These are phyloP conservation scores for Lepidium sativum DNA, from an alignment of 345 rosid genomes.

Conservation along the genomic window DNA sequence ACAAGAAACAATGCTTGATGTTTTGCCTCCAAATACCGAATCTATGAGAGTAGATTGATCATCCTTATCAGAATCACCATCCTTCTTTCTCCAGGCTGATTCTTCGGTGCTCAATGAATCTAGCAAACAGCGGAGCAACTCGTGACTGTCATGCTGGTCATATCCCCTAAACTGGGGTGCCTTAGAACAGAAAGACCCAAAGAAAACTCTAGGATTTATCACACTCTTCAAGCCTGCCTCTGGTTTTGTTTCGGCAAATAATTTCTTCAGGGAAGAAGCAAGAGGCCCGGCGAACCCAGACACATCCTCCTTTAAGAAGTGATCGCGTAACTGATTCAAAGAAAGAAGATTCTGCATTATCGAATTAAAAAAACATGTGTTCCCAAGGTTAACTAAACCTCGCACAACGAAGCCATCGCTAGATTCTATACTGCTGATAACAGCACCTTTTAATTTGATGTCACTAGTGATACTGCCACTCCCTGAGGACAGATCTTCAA, in stretches of 20 bases:
- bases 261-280: slow-evolving; percentile 59
- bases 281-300: slow-evolving; percentile 40
- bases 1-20: slow-evolving; percentile 84
- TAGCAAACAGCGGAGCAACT: slow-evolving; percentile 77
- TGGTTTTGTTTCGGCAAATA: slow-evolving; percentile 56
- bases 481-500: slow-evolving; percentile 55
- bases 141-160: slow-evolving; percentile 97
- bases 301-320: slow-evolving; percentile 45
- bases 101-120: slow-evolving; percentile 83
- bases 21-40: slow-evolving; percentile 73
- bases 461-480: slow-evolving; percentile 48
- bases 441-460: slow-evolving; percentile 29
- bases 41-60: slow-evolving; percentile 58
- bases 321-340: slow-evolving; percentile 46
- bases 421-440: slow-evolving; percentile 32
- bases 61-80: slow-evolving; percentile 27
- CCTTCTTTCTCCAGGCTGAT: slow-evolving; percentile 40
- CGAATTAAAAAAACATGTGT: slow-evolving; percentile 95
- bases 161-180: slow-evolving; percentile 91
- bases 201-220: slow-evolving; percentile 65
- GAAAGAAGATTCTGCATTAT: slow-evolving; percentile 88
- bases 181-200: slow-evolving; percentile 57
- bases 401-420: slow-evolving; percentile 49
- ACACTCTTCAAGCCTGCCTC: slow-evolving; percentile 50
- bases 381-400: slow-evolving; percentile 92